phyloP scores from a whole-genome alignment of 257 asterid species.

The Nicotiana undulata region DNA sequence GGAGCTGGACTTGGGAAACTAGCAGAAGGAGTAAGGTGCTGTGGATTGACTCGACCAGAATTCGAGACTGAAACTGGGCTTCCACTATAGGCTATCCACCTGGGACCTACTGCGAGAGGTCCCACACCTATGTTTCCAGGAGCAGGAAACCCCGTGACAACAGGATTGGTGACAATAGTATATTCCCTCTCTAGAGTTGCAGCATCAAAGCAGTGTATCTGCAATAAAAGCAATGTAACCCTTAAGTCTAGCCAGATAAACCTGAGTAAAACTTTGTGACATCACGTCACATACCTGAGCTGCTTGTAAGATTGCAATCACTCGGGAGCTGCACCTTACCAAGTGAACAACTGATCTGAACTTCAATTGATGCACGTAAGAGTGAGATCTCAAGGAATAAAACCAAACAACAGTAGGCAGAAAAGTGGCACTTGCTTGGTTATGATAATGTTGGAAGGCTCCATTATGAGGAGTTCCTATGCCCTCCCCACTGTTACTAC shows the following conservation, averaged over 20 bases:
- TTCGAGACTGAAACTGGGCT: conserved; percentile 52
- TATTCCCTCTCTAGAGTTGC: conserved; percentile 70
- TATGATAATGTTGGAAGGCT: conserved; percentile 35
- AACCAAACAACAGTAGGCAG: conserved; percentile 86
- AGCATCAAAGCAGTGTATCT: conserved; percentile 81
- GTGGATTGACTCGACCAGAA: conserved; percentile 72
- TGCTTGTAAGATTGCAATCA: conserved; percentile 74
- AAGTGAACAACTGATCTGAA: conserved; percentile 77
- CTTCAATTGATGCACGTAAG: conserved; percentile 70
- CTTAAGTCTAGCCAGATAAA: conserved; percentile 4
- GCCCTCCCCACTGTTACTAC: conserved; percentile 39
- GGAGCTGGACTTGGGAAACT: conserved; percentile 50
- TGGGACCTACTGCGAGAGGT: conserved; percentile 89
- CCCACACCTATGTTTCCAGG: conserved; percentile 64
- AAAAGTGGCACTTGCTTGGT: conserved; percentile 25
- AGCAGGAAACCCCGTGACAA: conserved; percentile 43
- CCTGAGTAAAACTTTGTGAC: background rate
- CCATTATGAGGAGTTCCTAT: conserved; percentile 34
- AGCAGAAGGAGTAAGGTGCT: conserved; percentile 53
- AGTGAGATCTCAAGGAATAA: conserved; percentile 71
- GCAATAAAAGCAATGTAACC: conserved; percentile 7
- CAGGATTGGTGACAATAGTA: conserved; percentile 77
- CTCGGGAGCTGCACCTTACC: conserved; percentile 79
- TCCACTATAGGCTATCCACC: conserved; percentile 98
- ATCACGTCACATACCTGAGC: conserved; percentile 50